Evolutionary conservation across 768 basidiomycete genomes (phyloP), one percentile per base, ranked within the genome.

Genomic region (Mycena amicta): DNA sequence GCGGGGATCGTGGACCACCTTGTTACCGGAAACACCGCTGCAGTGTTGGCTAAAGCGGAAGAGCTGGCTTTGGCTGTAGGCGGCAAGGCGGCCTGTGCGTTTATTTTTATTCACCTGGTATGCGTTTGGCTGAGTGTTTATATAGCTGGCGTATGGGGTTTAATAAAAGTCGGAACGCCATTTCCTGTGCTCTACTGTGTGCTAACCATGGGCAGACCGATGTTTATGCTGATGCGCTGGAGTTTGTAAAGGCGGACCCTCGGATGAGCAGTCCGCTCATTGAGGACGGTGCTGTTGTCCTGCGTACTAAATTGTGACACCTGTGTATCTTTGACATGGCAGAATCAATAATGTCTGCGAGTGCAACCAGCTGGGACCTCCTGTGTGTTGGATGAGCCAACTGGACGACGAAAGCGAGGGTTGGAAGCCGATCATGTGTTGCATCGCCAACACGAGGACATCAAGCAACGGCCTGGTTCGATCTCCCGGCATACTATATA

Each of bases 1-100:
- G 78, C 77, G 20, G 89, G 89, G 3, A 72, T 94, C 13, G 72
- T 95, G 20, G 94, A 95, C 69, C 75, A 86, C 56, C 66, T 93
- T 30, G 86, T 87, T 4, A 76, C 77, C 20, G 85, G 85, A 0
- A 83, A 83, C 27, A 88, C 86, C 13, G 75, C 74, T 18, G 80
- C 75, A 33, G 79, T 94, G 4, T 66, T 92, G 18, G 77, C 77
- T 23, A 86, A 85, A 55, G 90, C 90, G 1, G 80, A 80, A 49
- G 80, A 86, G 62, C 65, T 92, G 23, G 92, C 85, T 3, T 78
- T 82, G 25, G 67, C 73, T 41, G 73, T 87, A 54, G 76, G 81
- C 37, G 70, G 56, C 27, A 78, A 84, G 59, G 83, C 90, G 6
- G 72, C 77, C 31, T 50, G 62, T 63, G 23, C 3, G 54, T 45